Evolutionary conservation across 2,329 filamentous ascomycete genomes (phyloP).

Genomic region (Aspergillus quadricinctus): DNA sequence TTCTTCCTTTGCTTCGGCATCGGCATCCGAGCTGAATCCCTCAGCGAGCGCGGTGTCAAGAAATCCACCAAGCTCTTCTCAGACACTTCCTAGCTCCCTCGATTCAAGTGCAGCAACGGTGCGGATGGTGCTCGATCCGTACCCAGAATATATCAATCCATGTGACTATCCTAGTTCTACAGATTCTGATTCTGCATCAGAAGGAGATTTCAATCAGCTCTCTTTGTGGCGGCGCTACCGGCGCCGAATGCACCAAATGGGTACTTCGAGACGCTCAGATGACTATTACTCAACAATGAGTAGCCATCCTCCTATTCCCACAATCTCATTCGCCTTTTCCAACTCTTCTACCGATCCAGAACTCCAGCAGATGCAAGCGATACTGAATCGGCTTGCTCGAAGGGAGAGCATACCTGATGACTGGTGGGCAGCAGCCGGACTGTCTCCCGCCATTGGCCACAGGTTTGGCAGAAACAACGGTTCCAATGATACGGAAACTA

Average conservation of each 20-base stretch:
- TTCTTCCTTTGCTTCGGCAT: slow-evolving; percentile 71
- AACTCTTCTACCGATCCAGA: slow-evolving; percentile 30
- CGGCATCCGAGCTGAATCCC: slow-evolving; percentile 25
- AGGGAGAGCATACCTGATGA: slow-evolving; percentile 75
- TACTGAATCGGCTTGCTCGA: slow-evolving; percentile 65
- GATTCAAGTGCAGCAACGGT: slow-evolving; percentile 17
- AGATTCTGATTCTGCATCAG: slow-evolving; percentile 32
- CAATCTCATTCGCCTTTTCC: slow-evolving; percentile 28
- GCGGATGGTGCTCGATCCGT: slow-evolving; percentile 30
- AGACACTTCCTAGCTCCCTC: slow-evolving; percentile 33
- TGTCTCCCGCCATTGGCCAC: slow-evolving; percentile 52
- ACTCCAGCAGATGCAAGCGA: slow-evolving; percentile 64
- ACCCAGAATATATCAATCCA: slow-evolving; percentile 32
- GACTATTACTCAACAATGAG: slow-evolving; percentile 29
- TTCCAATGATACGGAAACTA: slow-evolving; percentile 14
- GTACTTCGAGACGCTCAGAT: slow-evolving; percentile 19
- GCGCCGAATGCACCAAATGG: slow-evolving; percentile 14
- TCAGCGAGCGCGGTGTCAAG: slow-evolving; percentile 26
- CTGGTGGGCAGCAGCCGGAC: slow-evolving; percentile 71
- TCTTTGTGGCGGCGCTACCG: slow-evolving; percentile 17
- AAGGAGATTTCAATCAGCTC: slow-evolving; percentile 20
- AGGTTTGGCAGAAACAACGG: slow-evolving; percentile 25
- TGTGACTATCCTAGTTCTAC: slow-evolving; percentile 35
- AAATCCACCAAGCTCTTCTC: slow-evolving; percentile 41
- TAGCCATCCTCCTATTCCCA: slow-evolving; percentile 31